These are phyloP conservation scores for Cryptosporidium viatorum DNA, from an alignment of 169 alveolate genomes.

Conservation along the genomic window DNA sequence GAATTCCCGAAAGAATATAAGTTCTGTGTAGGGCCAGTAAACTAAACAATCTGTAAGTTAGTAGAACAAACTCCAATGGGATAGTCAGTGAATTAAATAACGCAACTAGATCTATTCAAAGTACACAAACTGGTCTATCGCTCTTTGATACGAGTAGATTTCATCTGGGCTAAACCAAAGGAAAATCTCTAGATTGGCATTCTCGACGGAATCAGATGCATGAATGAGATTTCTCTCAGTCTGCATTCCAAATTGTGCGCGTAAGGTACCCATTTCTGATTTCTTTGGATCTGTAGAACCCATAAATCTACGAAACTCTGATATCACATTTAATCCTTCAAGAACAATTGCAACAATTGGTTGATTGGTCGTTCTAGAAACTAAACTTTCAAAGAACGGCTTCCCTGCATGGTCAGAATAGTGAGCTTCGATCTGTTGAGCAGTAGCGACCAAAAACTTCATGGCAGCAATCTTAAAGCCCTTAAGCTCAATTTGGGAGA, in stretches of 20 bases:
- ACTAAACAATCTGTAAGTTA: background rate
- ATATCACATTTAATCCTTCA: constrained; percentile 38
- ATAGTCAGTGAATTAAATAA: background rate
- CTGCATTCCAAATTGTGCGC: constrained; percentile 68
- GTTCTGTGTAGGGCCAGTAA: constrained; percentile 37
- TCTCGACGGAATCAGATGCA: constrained; percentile 70
- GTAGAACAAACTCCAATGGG: background rate
- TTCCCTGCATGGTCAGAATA: constrained; percentile 57
- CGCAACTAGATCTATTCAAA: background rate
- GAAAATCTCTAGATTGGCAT: constrained; percentile 46
- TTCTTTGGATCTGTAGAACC: constrained; percentile 62
- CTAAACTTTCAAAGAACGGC: constrained; percentile 35
- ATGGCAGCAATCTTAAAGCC: constrained; percentile 68
- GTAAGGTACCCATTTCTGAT: constrained; percentile 44
- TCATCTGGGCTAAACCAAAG: constrained; percentile 55
- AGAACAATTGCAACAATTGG: constrained; percentile 66
- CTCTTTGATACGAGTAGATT: constrained; percentile 35
- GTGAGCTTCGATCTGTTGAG: constrained; percentile 51
- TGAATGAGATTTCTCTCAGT: constrained; percentile 61
- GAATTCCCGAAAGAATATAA: constrained; percentile 44
- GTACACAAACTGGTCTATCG: constrained; percentile 37
- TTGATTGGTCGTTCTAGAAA: constrained; percentile 42
- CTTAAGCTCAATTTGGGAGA: constrained; percentile 35
- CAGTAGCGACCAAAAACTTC: constrained; percentile 59
- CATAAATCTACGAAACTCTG: constrained; percentile 74